A percentile compares a stretch with the other conserved stretches of the same genome.
phyloP scores from a whole-genome alignment of 495 filamentous ascomycete species.

The Penicillium nucicola region DNA sequence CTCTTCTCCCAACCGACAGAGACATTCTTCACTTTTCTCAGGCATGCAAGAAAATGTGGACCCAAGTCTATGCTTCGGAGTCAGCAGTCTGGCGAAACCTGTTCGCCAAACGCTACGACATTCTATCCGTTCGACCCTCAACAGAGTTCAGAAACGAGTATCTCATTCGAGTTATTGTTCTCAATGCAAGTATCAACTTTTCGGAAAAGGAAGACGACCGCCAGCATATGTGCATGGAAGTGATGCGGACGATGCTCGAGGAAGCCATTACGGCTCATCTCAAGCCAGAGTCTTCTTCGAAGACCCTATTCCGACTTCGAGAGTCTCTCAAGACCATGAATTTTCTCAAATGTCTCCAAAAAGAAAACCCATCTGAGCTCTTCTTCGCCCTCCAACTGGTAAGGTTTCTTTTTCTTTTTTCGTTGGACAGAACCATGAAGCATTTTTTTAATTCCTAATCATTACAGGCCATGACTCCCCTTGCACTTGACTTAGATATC shows the following conservation, averaged over 20 bases:
- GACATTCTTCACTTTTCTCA: constrained; percentile 31
- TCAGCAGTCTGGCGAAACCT: constrained; percentile 32
- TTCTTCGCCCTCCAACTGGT: constrained; percentile 36
- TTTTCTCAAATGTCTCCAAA: constrained; percentile 24
- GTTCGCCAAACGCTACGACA: constrained; percentile 35
- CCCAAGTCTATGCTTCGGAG: constrained; percentile 13
- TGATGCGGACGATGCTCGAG: constrained; percentile 25
- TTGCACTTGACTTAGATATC: constrained; percentile 24
- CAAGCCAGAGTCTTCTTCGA: constrained; percentile 5
- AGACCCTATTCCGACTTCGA: constrained; percentile 22
- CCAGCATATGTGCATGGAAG: constrained; percentile 28
- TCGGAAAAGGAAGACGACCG: constrained; percentile 11
- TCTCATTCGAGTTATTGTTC: constrained; percentile 26
- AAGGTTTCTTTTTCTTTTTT: not conserved
- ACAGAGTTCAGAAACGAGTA: constrained; percentile 31
- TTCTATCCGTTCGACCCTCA: constrained; percentile 13
- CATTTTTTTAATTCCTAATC: too few relatives aligned
- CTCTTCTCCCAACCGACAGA: constrained; percentile 24
- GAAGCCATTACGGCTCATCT: constrained; percentile 15
- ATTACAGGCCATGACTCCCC: constrained; percentile 28
- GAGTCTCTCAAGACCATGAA: constrained; percentile 9
- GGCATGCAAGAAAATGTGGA: constrained; percentile 21
- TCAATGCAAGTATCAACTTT: constrained; percentile 19
- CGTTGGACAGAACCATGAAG: too few relatives aligned
- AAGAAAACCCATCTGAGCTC: constrained; percentile 12